Evolutionary conservation across 257 asterid species (phyloP).

Genomic region (Forsythia viridissima): DNA sequence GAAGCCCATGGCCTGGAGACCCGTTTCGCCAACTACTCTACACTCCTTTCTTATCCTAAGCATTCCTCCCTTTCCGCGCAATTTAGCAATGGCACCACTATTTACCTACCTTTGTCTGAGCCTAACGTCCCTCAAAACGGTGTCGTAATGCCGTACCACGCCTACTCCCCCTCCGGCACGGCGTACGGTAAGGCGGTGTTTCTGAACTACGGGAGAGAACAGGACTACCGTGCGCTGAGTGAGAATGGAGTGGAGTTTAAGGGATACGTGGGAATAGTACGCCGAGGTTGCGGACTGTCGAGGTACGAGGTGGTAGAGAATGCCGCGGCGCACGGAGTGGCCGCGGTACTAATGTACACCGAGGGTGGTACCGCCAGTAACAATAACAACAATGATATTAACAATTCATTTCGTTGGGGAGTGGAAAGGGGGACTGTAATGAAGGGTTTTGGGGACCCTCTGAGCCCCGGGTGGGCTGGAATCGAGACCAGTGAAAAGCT

Average conservation of each 20-base stretch:
- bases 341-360: slow-evolving; percentile 88
- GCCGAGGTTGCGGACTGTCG: slow-evolving; percentile 76
- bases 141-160: slow-evolving; percentile 73
- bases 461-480: slow-evolving; percentile 89
- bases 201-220: slow-evolving; percentile 72
- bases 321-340: slow-evolving; percentile 80
- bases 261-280: slow-evolving; percentile 76
- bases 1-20: slow-evolving; percentile 53
- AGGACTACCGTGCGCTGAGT: slow-evolving; percentile 59
- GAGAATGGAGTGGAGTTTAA: slow-evolving; percentile 53
- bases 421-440: slow-evolving; percentile 95
- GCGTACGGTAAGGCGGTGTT: slow-evolving; percentile 67
- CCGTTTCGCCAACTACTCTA: slow-evolving; percentile 52
- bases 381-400: background rate
- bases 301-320: slow-evolving; percentile 65
- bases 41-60: slow-evolving; percentile 76
- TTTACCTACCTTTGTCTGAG: slow-evolving; percentile 47
- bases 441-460: slow-evolving; percentile 94
- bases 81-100: slow-evolving; percentile 46
- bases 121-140: slow-evolving; percentile 39
- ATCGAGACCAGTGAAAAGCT: slow-evolving; percentile 62
- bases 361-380: slow-evolving; percentile 41
- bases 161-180: slow-evolving; percentile 87
- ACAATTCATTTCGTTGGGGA: slow-evolving; percentile 43
- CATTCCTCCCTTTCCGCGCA: slow-evolving; percentile 61